Evolutionary conservation across 495 filamentous ascomycete genomes (phyloP).

Genomic region (Friedmanniomyces simplex): DNA sequence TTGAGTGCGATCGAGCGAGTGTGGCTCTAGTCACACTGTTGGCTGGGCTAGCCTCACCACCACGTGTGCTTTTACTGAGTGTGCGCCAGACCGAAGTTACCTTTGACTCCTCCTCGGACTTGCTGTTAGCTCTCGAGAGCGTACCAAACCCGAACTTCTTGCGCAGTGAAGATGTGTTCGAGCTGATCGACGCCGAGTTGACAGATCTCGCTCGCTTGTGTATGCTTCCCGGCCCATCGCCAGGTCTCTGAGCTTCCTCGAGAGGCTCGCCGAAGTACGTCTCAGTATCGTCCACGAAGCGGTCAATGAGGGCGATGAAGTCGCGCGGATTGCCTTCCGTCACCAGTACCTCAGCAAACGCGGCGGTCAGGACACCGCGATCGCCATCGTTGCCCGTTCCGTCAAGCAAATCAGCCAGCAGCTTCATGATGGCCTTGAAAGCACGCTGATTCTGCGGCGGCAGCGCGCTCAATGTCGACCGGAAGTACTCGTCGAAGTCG

Average conservation of each 20-base stretch:
- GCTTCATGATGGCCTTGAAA: conserved; percentile 69
- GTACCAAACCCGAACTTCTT: conserved; percentile 71
- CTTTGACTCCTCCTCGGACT: conserved; percentile 56
- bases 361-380: conserved; percentile 76
- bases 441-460: conserved; percentile 87
- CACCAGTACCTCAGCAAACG: conserved; percentile 81
- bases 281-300: conserved; percentile 85
- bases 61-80: conserved; percentile 69
- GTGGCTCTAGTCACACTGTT: conserved; percentile 52
- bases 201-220: conserved; percentile 39
- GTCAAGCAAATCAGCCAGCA: conserved; percentile 79
- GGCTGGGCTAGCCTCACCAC: conserved; percentile 38
- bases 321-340: conserved; percentile 65
- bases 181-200: conserved; percentile 49
- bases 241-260: conserved; percentile 23
- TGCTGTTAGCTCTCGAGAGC: conserved; percentile 66
- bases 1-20: conserved; percentile 68
- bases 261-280: conserved; percentile 65
- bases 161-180: conserved; percentile 73
- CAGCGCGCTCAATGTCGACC: conserved; percentile 62
- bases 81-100: conserved; percentile 75
- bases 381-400: conserved; percentile 93
- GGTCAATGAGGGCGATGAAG: conserved; percentile 83
- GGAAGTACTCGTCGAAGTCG: conserved; percentile 82
- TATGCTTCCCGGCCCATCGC: conserved; percentile 36